Conservation (phyloP, 169 alveolate genomes). For the Pseudocohnilembus persalinus region DNA sequence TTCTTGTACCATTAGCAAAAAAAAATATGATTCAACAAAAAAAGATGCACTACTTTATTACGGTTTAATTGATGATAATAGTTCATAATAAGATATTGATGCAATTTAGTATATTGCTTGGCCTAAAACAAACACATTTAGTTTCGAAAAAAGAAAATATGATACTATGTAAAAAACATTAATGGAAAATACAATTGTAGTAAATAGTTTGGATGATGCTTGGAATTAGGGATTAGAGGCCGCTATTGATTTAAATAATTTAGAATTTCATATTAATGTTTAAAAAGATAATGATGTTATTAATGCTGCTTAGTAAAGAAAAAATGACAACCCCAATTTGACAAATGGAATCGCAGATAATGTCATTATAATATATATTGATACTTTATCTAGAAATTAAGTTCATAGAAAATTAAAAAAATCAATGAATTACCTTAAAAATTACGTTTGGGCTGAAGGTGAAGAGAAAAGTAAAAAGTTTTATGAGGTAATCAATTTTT, state of each 20-base stretch:
- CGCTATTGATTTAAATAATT: neutral
- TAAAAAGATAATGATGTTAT: neutral
- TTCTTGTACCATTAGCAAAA: neutral
- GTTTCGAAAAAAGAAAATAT: neutral
- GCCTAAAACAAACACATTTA: neutral
- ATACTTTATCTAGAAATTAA: neutral
- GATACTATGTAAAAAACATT: neutral
- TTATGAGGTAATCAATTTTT: neutral
- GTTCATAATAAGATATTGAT: neutral
- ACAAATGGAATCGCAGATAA: neutral
- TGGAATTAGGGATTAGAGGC: neutral
- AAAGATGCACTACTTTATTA: neutral
- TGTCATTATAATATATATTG: neutral
- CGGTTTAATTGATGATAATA: neutral
- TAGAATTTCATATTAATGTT: neutral
- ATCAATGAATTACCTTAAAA: neutral
- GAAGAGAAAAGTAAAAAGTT: neutral
- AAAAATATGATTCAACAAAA: too few species aligned
- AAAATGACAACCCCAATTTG: neutral
- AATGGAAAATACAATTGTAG: neutral
- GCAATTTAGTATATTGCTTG: neutral
- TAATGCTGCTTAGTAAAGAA: neutral
- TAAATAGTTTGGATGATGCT: neutral
- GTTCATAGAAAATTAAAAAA: neutral
- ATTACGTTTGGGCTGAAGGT: neutral